Percentiles rank a stretch among this genome's conserved stretches.
Conservation (phyloP, 2,329 filamentous ascomycete genomes). For the Botryotinia globosa region DNA sequence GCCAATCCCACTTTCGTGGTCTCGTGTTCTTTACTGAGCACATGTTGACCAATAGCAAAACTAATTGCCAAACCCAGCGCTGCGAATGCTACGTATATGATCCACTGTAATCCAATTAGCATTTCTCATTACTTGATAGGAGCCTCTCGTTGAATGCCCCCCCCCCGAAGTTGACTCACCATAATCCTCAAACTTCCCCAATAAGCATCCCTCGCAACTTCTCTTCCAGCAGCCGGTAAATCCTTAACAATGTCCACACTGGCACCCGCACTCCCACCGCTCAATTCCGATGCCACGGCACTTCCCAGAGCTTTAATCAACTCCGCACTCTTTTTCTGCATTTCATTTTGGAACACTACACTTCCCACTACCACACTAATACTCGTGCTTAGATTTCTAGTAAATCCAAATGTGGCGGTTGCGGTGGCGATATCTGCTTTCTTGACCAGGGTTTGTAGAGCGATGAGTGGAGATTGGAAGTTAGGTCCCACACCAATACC, state of each 20-base stretch:
- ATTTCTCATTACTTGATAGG: not conserved
- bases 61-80: constrained; percentile 42
- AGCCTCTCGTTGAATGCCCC: too few relatives aligned
- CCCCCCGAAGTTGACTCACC: not conserved
- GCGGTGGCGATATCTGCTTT: constrained; percentile 65
- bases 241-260: constrained; percentile 31
- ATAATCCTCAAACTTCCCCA: constrained; percentile 33
- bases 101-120: constrained; percentile 28
- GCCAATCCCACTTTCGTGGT: constrained; percentile 49
- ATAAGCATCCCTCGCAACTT: constrained; percentile 31
- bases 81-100: constrained; percentile 35
- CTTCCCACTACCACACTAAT: constrained; percentile 50
- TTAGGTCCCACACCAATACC: constrained; percentile 66
- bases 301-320: constrained; percentile 31
- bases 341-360: constrained; percentile 51
- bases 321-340: constrained; percentile 32
- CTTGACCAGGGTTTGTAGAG: constrained; percentile 61
- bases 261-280: constrained; percentile 34
- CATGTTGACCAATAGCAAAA: constrained; percentile 44
- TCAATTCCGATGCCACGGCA: constrained; percentile 28
- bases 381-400: constrained; percentile 43
- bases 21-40: constrained; percentile 49
- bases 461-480: constrained; percentile 67
- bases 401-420: constrained; percentile 62
- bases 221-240: constrained; percentile 28